Base-by-base conservation (phyloP, 2,329 filamentous ascomycete genomes). In the Coniochaeta pulveracea region DNA sequence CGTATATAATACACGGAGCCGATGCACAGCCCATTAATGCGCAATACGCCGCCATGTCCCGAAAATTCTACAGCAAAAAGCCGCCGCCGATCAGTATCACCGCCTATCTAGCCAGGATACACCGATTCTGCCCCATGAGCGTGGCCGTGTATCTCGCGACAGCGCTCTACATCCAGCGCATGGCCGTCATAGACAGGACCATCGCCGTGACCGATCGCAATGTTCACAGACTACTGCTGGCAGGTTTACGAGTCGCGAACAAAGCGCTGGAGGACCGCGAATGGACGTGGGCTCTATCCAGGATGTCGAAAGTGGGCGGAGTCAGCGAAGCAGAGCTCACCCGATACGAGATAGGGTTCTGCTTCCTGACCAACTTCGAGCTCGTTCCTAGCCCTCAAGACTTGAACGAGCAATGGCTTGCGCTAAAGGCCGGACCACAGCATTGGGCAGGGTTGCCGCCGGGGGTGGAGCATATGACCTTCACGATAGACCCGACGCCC, bases 201-300 rank as follows among this genome's bases (percentile, higher is more conserved):
- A 80, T 96, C 15, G 77, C 80, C 1, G 80, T 94, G 6, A 93
- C 86, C 3, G 69, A 72, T 37, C 73, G 85, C 36, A 96, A 93
- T 41, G 80, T 85, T 40, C 89, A 98, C 54, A 76, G 91, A 3
- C 63, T 96, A 6, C 67, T 93, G 19, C 69, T 98, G 11, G 88
- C 85, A 0, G 84, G 82, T 6, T 65, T 95, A 34, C 67, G 88
- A 22, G 83, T 95, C 4, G 86, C 89, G 10, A 91, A 88, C 72
- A 98, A 96, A 60, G 84, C 85, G 1, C 62, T 95, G n/a, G 89
- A 98, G 55, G 89, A 96, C 54, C 69, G 89, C 34, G 83, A 80
- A 45, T 94, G 93, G 58, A 75, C 84, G 7, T 89, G 95, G 58
- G 69, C 69, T 11, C 18, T 33, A 22, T 21, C 17, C 38, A 80